Evolutionary conservation across 2,329 filamentous ascomycete genomes (phyloP), one percentile per base, ranked within the genome.

Genomic region (Colletotrichum spaethianum): DNA sequence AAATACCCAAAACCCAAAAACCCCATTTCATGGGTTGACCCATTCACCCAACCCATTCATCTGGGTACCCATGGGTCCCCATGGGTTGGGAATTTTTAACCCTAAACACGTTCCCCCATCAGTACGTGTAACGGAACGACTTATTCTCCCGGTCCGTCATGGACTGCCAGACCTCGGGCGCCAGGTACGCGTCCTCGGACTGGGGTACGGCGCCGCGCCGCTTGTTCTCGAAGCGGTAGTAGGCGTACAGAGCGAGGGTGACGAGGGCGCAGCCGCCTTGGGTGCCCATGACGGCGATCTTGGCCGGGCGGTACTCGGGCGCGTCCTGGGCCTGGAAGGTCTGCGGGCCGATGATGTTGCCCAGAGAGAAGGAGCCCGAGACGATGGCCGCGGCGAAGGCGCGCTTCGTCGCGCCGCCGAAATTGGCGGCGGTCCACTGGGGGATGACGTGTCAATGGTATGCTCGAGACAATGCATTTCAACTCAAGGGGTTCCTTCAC

Each of bases 131-230:
- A 60, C 87, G 83, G 77, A 91, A 91, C 26, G 82, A 84, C 75
- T 83, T 85, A 75, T 91, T 91, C 80, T 91, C 85, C 76, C 79
- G 84, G 72, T 91, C 89, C 8, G 89, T 91, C 81, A 88, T 78
- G 31, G 85, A 83, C 46, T 80, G 80, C 85, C 82, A 90, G 5
- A 81, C 80, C 69, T 86, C 82, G 1, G 80, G 82, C 11, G 79
- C 78, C 80, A 84, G 77, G 74, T 80, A 84, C 1, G 77, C 76
- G 20, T 84, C 84, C 74, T 87, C 83, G 23, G 76, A 79, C 67
- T 82, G 77, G 26, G 76, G 77, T 50, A 65, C 67, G 23, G 42
- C 64, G n/a, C 70, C 67, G 40, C 82, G 80, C 72, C 74, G 81
- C 78, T 83, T 84, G 78, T 87, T 86, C 74, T 86, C 83, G 83